Base-by-base conservation (phyloP, 768 basidiomycete genomes). In the Leccinum aurantiacum region DNA sequence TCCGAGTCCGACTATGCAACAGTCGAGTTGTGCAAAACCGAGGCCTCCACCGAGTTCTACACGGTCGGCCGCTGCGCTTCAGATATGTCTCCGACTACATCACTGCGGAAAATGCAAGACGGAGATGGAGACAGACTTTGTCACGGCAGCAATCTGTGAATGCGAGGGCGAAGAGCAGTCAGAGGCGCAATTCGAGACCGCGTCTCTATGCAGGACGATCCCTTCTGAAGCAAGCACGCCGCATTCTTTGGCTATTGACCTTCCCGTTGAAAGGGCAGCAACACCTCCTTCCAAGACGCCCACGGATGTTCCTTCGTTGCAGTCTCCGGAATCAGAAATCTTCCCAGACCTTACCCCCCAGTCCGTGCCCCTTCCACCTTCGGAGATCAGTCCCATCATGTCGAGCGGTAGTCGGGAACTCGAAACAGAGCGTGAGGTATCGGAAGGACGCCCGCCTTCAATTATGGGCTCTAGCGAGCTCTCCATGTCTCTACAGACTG, bases 151-250 rank as follows among this genome's bases (percentile, higher is more conserved):
- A 48, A 13, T 71, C 14, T 78, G 81, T n/a, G 68, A 73, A 56
- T 71, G 69, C 49, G 61, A 65, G 31, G 62, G 47, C 33, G 59
- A 64, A 4, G 71, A 67, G 46, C 60, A 58, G 37, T 87, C 82
- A 60, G 75, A 79, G 54, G 86, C 83, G 3, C 69, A 73, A 2
- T 88, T 80, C 56, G 75, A 79, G 60, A 86, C 84, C 6, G 86
- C 81, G 1, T 75, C 74, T 9, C 3, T 74, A n/a, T 74, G 75
- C 65, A 67, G 55, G 61, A 75, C 76, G 19, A 74, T 77, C 14
- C 72, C 76, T 17, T 73, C 76, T n/a, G 71, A 74, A 51, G 71
- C 50, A 24, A 73, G 66, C 50, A 73, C 74, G 0, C 73, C 73
- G 1, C 66, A 65, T 54, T 80, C 80, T 2, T 75, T 82, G 54